phyloP scores from a whole-genome alignment of 2,329 filamentous ascomycete genomes.

The Rhynchosporium secalis region DNA sequence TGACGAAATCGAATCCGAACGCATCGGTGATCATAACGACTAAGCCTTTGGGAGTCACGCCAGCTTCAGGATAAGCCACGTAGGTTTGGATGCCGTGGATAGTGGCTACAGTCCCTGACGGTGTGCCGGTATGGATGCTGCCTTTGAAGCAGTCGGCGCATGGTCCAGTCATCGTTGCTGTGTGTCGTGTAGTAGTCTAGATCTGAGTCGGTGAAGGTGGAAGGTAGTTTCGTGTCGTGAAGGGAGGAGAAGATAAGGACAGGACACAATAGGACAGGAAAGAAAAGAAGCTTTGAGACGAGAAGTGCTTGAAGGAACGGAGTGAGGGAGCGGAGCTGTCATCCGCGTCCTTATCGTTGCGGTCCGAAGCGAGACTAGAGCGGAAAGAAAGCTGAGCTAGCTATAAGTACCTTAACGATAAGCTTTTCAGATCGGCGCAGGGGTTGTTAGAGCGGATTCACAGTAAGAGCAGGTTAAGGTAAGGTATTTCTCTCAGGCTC shows the following conservation, averaged over 20 bases:
- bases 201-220: not conserved
- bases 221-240: not conserved
- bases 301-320: too few relatives aligned
- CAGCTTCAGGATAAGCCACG: constrained; percentile 42
- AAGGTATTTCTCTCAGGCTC: too few relatives aligned
- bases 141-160: constrained; percentile 42
- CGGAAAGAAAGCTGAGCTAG: too few relatives aligned
- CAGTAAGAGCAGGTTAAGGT: too few relatives aligned
- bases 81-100: constrained; percentile 49
- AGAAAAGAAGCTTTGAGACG: not conserved
- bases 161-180: constrained; percentile 13
- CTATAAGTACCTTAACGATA: not conserved
- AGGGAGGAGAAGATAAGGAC: not conserved
- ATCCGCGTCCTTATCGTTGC: constrained; percentile 3
- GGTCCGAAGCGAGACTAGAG: constrained; percentile 1
- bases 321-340: not conserved
- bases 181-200: not conserved
- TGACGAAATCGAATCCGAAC: constrained; percentile 52
- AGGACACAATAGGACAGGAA: too few relatives aligned
- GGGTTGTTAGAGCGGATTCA: not conserved
- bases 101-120: constrained; percentile 43
- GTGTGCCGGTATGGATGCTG: constrained; percentile 42
- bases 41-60: constrained; percentile 43
- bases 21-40: constrained; percentile 52
- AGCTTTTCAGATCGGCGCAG: constrained; percentile 13